Evolutionary conservation across 2,329 filamentous ascomycete species (phyloP), one percentile per base, ranked within the genome.

Genomic region (Aquanectria penicillioides): DNA sequence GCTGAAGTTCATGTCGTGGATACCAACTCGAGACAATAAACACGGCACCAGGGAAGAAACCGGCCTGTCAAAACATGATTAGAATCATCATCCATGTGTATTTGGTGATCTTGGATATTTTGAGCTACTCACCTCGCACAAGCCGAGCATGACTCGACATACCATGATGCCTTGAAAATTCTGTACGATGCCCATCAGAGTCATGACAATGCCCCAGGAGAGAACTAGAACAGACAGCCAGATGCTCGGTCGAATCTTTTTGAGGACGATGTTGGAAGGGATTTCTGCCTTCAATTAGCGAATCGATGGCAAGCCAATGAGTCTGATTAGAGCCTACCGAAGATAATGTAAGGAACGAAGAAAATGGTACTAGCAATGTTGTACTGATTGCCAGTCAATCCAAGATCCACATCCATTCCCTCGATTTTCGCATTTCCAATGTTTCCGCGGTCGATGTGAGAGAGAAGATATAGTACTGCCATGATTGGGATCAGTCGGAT

Each of bases 311-410:
- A 54, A 11, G 4, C 6, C 3, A 12, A 4, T 12, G 7, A 15
- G 12, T 3, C 11, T n/a, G 22, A 22, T n/a, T n/a, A n/a, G n/a
- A n/a, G n/a, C 52, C 15, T 22, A 61, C 62, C 48, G 20, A 60
- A 63, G 10, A 66, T 75, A 0, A 86, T 80, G 59, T 87, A 88
- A 8, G 85, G 85, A 1, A 84, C 77, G 0, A 83, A 86, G 78
- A 84, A 88, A 36, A 79, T 80, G 3, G 82, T 79, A 48, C 63
- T 67, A 25, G 74, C 67, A 43, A 85, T 82, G 54, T 86, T 86
- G 31, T 86, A 78, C 59, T 87, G 72, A 60, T 83, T 85, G 5
- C 77, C 75, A 37, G 79, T 77, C 52, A 86, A 74, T 1, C 73
- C 70, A 1, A 86, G 70, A 38, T 85, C 82, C 58, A 83, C 79